Conservation (phyloP, 139 green algal genomes). For the Microglena sp. region DNA sequence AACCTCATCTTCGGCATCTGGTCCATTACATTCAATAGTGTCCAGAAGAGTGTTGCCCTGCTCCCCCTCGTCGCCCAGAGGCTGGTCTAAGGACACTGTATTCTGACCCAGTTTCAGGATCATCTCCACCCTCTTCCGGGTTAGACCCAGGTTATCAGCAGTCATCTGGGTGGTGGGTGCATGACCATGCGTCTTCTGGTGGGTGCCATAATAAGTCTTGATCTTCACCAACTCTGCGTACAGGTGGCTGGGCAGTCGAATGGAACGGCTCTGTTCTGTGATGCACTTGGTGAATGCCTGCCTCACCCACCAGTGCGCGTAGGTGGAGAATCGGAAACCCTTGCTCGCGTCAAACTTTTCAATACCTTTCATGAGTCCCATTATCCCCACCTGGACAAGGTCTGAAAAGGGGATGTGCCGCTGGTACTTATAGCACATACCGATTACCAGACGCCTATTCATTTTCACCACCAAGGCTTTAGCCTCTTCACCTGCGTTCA, state of each 20-base stretch:
- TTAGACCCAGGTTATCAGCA: too few relatives aligned
- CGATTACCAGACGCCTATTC: constrained; percentile 92
- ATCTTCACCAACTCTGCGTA: constrained; percentile 51
- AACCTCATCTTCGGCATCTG: constrained; percentile 16
- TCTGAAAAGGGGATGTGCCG: constrained; percentile 48
- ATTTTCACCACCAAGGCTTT: constrained; percentile 76
- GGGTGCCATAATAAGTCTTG: too few relatives aligned
- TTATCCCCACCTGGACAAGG: constrained; percentile 71
- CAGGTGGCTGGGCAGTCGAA: constrained; percentile 65
- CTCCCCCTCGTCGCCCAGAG: too few relatives aligned
- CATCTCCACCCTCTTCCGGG: too few relatives aligned
- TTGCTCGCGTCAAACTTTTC: constrained; percentile 85
- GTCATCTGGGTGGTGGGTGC: too few relatives aligned
- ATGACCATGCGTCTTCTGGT: too few relatives aligned
- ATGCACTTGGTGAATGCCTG: constrained; percentile 63
- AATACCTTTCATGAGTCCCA: constrained; percentile 69
- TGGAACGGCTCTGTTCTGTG: constrained; percentile 40
- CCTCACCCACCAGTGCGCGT: constrained; percentile 96
- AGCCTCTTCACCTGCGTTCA: constrained; percentile 43
- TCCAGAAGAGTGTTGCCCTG: too few relatives aligned
- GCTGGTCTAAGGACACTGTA: too few relatives aligned
- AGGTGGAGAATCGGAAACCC: constrained; percentile 95
- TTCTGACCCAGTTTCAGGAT: too few relatives aligned
- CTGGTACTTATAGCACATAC: constrained; percentile 77
- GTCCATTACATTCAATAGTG: too few relatives aligned